Base-by-base conservation (phyloP, 108 stramenopile species). In the Aureococcus anophagefferens region DNA sequence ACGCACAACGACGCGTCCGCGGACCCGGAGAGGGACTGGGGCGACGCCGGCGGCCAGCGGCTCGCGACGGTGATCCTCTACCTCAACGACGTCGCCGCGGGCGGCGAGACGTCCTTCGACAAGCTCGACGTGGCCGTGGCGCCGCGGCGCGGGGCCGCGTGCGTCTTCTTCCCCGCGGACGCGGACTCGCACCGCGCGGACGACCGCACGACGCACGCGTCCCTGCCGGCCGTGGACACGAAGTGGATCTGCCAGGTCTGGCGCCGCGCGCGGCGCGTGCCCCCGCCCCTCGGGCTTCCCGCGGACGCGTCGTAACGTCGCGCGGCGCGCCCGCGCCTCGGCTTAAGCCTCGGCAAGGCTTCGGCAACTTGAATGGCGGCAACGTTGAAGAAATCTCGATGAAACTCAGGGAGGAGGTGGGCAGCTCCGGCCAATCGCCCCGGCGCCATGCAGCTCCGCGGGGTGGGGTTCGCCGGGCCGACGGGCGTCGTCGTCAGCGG, bases 231-330 rank as follows among this genome's bases (percentile, higher is more conserved):
- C 51, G 51, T 25, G 7, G 51, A 59, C 51, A 11, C 4, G 11
- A 81, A 81, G 63, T 81, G 74, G 71, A 70, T 81, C 34, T 46
- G 64, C 66, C 78, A 79, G 66, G 76, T 79, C 29, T 81, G 4
- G 7, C 7, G 13, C 7, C 51, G 51, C 21, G 51, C 4, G 25
- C 14, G 25, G 21, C 17, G 25, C 7, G 51, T 59, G 21, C 51
- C 51, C 0, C 25, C 21, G 51, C 51, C 51, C 21, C 51, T 59
- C 21, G 51, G 51, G 21, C 25, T 59, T 1, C 51, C 51, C 21
- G 51, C 4, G 7, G 51, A 44, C 9, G 40, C 40, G 40, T n/a
- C n/a, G n/a, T n/a, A n/a, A n/a, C n/a, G n/a, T n/a, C n/a, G n/a
- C n/a, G n/a, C n/a, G n/a, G n/a, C n/a, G n/a, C n/a, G n/a, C n/a